These are phyloP conservation scores for Alternaria rosae DNA, from an alignment of 2,329 filamentous ascomycete species.

Conservation along the genomic window DNA sequence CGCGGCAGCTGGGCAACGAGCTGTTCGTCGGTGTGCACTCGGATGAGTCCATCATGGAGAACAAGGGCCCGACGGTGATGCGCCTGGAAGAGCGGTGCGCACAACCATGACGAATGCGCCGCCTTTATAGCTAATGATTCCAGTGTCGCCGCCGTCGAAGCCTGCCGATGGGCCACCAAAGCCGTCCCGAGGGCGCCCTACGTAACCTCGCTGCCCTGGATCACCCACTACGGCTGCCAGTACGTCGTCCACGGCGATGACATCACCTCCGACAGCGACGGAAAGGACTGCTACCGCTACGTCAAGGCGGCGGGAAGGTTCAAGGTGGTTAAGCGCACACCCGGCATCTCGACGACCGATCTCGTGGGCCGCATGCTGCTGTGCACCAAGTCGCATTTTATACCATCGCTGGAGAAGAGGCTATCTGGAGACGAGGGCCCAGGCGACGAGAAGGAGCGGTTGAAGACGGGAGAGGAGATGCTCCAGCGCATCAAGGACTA, in stretches of 20 bases:
- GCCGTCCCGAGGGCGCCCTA: slow-evolving; percentile 89
- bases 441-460: slow-evolving; percentile 72
- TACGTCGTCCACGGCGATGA: slow-evolving; percentile 98
- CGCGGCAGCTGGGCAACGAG: slow-evolving; percentile 86
- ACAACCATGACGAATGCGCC: slow-evolving; percentile 15
- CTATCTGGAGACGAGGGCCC: slow-evolving; percentile 76
- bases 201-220: slow-evolving; percentile 92
- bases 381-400: slow-evolving; percentile 93
- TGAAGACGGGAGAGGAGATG: slow-evolving; percentile 71
- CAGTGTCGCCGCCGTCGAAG: slow-evolving; percentile 87
- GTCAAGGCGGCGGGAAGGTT: slow-evolving; percentile 94
- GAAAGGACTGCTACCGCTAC: slow-evolving; percentile 96
- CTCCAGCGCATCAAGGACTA: slow-evolving; percentile 81
- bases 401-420: slow-evolving; percentile 75
- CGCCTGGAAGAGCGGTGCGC: slow-evolving; percentile 80
- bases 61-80: slow-evolving; percentile 99
- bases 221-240: slow-evolving; percentile 91
- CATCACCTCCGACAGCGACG: slow-evolving; percentile 91
- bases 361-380: slow-evolving; percentile 97
- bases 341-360: slow-evolving; percentile 95
- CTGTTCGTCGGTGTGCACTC: slow-evolving; percentile 94
- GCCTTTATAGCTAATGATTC: background rate
- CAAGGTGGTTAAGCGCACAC: slow-evolving; percentile 95
- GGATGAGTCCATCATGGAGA: slow-evolving; percentile 92
- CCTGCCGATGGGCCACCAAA: slow-evolving; percentile 91